Base-by-base conservation (phyloP, 2,329 filamentous ascomycete species). In the Alternaria solani region DNA sequence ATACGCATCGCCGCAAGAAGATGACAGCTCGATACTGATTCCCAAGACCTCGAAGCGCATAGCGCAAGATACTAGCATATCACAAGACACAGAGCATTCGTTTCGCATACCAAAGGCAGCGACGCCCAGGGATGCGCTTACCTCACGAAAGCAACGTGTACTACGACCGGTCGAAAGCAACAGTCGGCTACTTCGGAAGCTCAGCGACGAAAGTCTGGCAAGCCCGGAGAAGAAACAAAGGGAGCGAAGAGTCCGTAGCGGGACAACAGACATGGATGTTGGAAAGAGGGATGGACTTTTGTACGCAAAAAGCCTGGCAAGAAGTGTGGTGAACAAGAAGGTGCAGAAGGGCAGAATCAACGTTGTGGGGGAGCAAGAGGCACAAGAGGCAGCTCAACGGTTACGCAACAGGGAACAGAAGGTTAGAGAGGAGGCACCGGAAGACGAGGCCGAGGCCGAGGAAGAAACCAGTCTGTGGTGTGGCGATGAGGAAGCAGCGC, bases 121-220 rank as follows among this genome's bases (percentile, higher is more conserved):
- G 4, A 47, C 61, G 9, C 47, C 62, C 7, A 47, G 9, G 7
- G 48, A 63, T 43, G 43, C 47, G 3, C 59, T 69, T 2, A 71
- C 68, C 38, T 72, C 75, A 5, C 71, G 67, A 26, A 76, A 71
- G 49, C 76, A 78, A 59, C 71, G 76, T 7, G 59, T 74, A 9
- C 61, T 78, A n/a, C 66, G 74, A 23, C 70, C 74, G 8, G 67
- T 78, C 7, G 70, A 71, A 28, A 72, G 72, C 47, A 77, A 78
- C 43, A 75, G 71, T 18, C 62, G 67, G 5, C 57, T 77, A 4
- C 55, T 76, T 23, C 57, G 67, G 25, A 73, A 73, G 52, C 52
- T 75, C 23, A 73, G 68, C 23, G 62, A 71, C 51, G 72, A 75
- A 55, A 76, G 70, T 53, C 44, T 76, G 5, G 69, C 68, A 14